Conservation (phyloP, 2,329 filamentous ascomycete genomes). For the Alternaria burnsii region DNA sequence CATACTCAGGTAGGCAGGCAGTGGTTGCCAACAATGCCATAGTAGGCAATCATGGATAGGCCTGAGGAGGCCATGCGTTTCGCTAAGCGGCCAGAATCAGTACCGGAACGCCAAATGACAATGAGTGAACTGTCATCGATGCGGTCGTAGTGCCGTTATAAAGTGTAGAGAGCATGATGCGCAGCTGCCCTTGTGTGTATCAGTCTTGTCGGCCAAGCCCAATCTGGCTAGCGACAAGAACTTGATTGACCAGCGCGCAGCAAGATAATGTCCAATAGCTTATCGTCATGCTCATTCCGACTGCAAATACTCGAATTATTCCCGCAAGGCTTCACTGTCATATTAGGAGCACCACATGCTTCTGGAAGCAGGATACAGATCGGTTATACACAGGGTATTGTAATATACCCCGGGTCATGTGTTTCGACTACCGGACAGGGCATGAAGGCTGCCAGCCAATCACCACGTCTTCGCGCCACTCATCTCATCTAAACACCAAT, state of each 20-base stretch:
- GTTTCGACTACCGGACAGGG: slow-evolving; percentile 25
- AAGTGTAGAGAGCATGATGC: slow-evolving; percentile 36
- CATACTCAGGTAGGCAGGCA: slow-evolving; percentile 42
- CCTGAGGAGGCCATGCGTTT: slow-evolving; percentile 27
- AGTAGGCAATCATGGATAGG: slow-evolving; percentile 24
- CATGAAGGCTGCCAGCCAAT: slow-evolving; percentile 15
- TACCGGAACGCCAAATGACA: slow-evolving; percentile 42
- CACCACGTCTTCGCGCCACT: background rate
- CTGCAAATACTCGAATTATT: slow-evolving; percentile 32
- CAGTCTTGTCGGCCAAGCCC: slow-evolving; percentile 28
- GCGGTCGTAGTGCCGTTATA: slow-evolving; percentile 39
- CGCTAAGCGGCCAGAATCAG: slow-evolving; percentile 26
- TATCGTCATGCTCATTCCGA: slow-evolving; percentile 42
- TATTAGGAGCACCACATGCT: slow-evolving; percentile 39
- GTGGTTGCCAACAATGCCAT: slow-evolving; percentile 44
- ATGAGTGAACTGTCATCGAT: slow-evolving; percentile 41
- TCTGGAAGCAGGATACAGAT: slow-evolving; percentile 41
- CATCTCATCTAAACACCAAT: slow-evolving; percentile 22
- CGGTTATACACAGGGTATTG: slow-evolving; percentile 43
- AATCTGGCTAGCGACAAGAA: slow-evolving; percentile 36
- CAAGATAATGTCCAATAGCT: slow-evolving; percentile 40
- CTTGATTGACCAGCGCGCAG: slow-evolving; percentile 39
- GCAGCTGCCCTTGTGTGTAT: slow-evolving; percentile 32
- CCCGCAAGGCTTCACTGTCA: slow-evolving; percentile 32
- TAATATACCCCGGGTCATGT: slow-evolving; percentile 26